Evolutionary conservation across 352 stramenopile genomes (phyloP).

Genomic region (Pythium brachiatum): DNA sequence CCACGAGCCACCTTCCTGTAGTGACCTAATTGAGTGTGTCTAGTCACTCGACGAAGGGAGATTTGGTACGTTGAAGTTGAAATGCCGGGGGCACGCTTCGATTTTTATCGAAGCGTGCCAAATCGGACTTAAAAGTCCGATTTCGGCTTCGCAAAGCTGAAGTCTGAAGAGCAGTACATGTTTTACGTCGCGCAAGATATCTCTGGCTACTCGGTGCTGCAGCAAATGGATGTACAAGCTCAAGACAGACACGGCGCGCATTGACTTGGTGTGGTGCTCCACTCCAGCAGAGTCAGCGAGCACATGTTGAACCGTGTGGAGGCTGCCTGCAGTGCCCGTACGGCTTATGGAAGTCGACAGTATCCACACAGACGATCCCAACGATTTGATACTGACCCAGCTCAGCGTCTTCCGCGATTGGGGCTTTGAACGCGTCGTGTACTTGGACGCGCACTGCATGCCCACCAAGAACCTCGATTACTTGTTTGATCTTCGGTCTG

Average conservation of each 20-base stretch:
- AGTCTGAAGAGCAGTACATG: no score
- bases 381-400: slow-evolving; percentile 29
- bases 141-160: no score
- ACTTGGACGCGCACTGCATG: slow-evolving; percentile 28
- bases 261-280: slow-evolving; percentile 29
- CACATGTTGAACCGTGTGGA: slow-evolving; percentile 6
- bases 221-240: slow-evolving; percentile 23
- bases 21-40: no score
- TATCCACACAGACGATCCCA: slow-evolving; percentile 10
- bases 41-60: no score
- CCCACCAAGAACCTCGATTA: slow-evolving; percentile 31
- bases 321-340: background rate
- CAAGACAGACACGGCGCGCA: slow-evolving; percentile 18
- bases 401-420: slow-evolving; percentile 34
- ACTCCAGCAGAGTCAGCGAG: slow-evolving; percentile 8
- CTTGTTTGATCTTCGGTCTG: slow-evolving; percentile 18
- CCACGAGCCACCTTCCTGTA: no score
- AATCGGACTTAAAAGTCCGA: no score
- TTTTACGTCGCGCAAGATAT: slow-evolving; percentile 31
- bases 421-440: slow-evolving; percentile 32
- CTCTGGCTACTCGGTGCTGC: slow-evolving; percentile 25
- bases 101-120: no score
- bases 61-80: no score
- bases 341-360: slow-evolving; percentile 20
- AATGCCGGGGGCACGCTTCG: no score